Conservation (phyloP, 2,329 filamentous ascomycete species). For the Penicillium sclerotigenum region DNA sequence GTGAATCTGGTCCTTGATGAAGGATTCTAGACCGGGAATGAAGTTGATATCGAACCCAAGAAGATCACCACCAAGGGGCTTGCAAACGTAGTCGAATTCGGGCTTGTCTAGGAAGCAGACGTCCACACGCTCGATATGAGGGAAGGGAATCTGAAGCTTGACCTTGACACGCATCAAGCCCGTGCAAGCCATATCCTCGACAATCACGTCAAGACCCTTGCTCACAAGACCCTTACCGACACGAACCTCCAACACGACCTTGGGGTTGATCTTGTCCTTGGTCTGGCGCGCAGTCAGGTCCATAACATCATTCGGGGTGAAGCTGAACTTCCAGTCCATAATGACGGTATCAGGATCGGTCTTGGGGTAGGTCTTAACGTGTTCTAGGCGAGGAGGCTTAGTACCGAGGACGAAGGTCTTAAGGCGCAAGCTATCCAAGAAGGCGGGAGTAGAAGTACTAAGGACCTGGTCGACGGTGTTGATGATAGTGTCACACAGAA, state of each 20-base stretch:
- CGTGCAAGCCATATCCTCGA: slow-evolving; percentile 95
- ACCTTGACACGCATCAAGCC: slow-evolving; percentile 96
- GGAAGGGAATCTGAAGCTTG: slow-evolving; percentile 93
- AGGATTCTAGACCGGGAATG: slow-evolving; percentile 86
- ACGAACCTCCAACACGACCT: slow-evolving; percentile 90
- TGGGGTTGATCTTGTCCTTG: slow-evolving; percentile 95
- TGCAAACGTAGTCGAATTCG: slow-evolving; percentile 94
- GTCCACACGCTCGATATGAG: slow-evolving; percentile 90
- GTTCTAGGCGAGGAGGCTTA: slow-evolving; percentile 92
- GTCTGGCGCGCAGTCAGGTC: slow-evolving; percentile 88
- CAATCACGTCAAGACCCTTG: slow-evolving; percentile 94
- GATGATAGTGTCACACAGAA: slow-evolving; percentile 87
- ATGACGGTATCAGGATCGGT: slow-evolving; percentile 91
- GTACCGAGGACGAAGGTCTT: slow-evolving; percentile 91
- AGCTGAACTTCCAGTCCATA: slow-evolving; percentile 99
- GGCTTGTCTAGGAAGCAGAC: slow-evolving; percentile 91
- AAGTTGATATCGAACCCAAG: slow-evolving; percentile 99
- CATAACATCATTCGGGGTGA: slow-evolving; percentile 88
- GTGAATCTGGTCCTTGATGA: slow-evolving; percentile 96
- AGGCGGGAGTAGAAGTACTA: slow-evolving; percentile 84
- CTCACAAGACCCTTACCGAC: slow-evolving; percentile 95
- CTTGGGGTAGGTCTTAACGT: slow-evolving; percentile 97
- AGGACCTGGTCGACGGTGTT: slow-evolving; percentile 94
- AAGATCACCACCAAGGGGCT: slow-evolving; percentile 89
- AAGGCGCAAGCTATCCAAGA: slow-evolving; percentile 89